phyloP scores from a whole-genome alignment of 148 eudicot genomes.

The Amaranthus palmeri region DNA sequence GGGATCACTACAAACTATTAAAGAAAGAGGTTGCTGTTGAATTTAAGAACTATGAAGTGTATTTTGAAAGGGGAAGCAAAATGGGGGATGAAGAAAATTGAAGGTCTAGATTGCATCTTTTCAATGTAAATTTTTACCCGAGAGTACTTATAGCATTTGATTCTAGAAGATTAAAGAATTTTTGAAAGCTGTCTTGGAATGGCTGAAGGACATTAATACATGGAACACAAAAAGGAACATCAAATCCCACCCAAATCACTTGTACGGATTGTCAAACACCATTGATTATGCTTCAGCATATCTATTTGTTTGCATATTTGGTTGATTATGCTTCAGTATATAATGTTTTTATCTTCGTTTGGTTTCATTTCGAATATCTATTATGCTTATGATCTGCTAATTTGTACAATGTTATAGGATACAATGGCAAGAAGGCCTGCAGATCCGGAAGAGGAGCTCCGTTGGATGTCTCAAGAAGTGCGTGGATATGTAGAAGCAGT shows the following conservation, averaged over 20 bases:
- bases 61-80: background rate
- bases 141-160: background rate
- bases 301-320: background rate
- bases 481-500: slow-evolving; percentile 99
- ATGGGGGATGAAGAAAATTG: background rate
- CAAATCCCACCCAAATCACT: too few relatives aligned
- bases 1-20: background rate
- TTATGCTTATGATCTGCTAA: background rate
- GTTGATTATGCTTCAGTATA: background rate
- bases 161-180: background rate
- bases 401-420: slow-evolving; percentile 46
- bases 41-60: background rate
- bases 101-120: background rate
- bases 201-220: background rate
- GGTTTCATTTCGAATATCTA: background rate
- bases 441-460: slow-evolving; percentile 95
- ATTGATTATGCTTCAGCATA: too few relatives aligned
- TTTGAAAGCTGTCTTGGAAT: background rate
- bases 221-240: too few relatives aligned
- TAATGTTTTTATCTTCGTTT: background rate
- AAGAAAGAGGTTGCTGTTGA: background rate
- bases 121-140: background rate
- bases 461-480: slow-evolving; percentile 99
- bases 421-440: slow-evolving; percentile 93
- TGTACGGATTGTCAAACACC: too few relatives aligned